phyloP scores from a whole-genome alignment of 2,329 filamentous ascomycete genomes.

The Beauveria sp. region DNA sequence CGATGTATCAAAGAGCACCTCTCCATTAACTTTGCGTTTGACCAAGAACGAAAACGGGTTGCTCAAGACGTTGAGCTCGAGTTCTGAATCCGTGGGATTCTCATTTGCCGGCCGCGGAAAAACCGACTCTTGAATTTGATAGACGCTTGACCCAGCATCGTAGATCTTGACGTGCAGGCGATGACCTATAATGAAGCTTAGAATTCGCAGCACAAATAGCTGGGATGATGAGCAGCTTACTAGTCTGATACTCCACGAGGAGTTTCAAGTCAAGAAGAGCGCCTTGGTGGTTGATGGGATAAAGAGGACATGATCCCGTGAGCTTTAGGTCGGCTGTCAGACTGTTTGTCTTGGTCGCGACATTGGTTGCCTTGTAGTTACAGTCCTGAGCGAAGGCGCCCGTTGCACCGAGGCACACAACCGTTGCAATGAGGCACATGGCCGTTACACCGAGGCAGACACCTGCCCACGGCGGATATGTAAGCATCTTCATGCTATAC shows the following conservation, averaged over 20 bases:
- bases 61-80: constrained; percentile 35
- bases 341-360: background rate
- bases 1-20: constrained; percentile 63
- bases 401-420: background rate
- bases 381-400: background rate
- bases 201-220: background rate
- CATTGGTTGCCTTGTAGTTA: background rate
- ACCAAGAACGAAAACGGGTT: constrained; percentile 52
- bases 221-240: background rate
- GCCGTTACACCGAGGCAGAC: too few relatives aligned
- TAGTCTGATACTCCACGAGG: background rate
- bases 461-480: too few relatives aligned
- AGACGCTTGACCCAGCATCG: constrained; percentile 61
- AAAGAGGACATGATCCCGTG: background rate
- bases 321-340: background rate
- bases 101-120: constrained; percentile 43
- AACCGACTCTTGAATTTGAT: constrained; percentile 65
- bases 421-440: too few relatives aligned
- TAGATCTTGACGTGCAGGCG: constrained; percentile 71
- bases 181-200: constrained; percentile 34
- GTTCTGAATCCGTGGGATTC: constrained; percentile 25
- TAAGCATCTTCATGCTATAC: too few relatives aligned
- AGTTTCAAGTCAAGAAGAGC: background rate
- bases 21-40: constrained; percentile 28
- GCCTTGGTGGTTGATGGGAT: background rate